A percentile compares a stretch with the other conserved stretches of the same genome.
phyloP scores from a whole-genome alignment of 2,329 filamentous ascomycete species.

The Phoma sp. region DNA sequence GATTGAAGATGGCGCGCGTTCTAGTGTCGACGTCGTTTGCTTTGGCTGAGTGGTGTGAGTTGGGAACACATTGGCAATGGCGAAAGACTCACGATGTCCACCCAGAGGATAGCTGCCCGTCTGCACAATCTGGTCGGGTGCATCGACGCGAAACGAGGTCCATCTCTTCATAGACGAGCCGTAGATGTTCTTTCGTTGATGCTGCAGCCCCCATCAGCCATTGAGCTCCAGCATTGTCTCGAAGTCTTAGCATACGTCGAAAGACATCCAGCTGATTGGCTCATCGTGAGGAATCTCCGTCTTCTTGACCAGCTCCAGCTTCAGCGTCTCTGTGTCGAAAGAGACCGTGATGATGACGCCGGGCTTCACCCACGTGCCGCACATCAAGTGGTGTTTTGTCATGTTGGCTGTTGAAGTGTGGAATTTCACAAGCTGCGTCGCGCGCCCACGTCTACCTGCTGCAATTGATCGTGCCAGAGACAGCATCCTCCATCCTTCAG shows the following conservation, averaged over 20 bases:
- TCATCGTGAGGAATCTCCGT: conserved; percentile 82
- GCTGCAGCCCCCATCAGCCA: conserved; percentile 56
- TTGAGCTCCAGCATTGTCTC: background rate
- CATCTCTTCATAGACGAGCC: conserved; percentile 94
- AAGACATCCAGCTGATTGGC: conserved; percentile 93
- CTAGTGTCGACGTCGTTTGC: conserved; percentile 75
- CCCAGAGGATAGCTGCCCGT: conserved; percentile 74
- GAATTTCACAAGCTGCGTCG: background rate
- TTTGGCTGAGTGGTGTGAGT: conserved; percentile 58
- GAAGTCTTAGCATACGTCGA: conserved; percentile 66
- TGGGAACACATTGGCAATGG: no score
- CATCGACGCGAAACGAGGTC: conserved; percentile 79
- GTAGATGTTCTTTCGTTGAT: conserved; percentile 83
- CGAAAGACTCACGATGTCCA: conserved; percentile 68
- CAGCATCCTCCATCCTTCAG: conserved; percentile 8
- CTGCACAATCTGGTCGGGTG: conserved; percentile 77
- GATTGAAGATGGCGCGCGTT: conserved; percentile 86
- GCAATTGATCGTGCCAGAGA: conserved; percentile 12
- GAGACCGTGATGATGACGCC: conserved; percentile 88
- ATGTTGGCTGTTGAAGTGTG: conserved; percentile 21
- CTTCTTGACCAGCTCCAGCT: conserved; percentile 76
- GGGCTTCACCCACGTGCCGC: conserved; percentile 88
- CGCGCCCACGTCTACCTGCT: background rate
- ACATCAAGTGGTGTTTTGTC: conserved; percentile 91
- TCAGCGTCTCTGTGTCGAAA: conserved; percentile 82